These are phyloP conservation scores for Chalara sp. DNA, from an alignment of 2,329 filamentous ascomycete genomes.

Conservation along the genomic window DNA sequence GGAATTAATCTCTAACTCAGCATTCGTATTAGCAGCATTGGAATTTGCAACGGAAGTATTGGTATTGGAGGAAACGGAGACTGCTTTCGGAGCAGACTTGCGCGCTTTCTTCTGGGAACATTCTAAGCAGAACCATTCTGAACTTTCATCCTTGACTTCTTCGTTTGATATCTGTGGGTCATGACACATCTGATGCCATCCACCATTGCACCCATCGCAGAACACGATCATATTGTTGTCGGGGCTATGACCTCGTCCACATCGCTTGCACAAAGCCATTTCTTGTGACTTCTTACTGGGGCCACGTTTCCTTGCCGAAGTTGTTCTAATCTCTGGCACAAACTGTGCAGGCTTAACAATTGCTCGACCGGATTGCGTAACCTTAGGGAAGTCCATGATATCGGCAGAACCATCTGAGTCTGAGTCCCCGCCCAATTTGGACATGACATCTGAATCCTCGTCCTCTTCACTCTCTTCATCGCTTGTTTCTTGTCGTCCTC, in stretches of 20 bases:
- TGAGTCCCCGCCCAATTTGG: conserved; percentile 29
- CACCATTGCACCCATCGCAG: conserved; percentile 73
- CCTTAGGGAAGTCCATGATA: conserved; percentile 49
- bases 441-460: conserved; percentile 24
- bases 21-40: too few species aligned
- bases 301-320: conserved; percentile 31
- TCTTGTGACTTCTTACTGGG: conserved; percentile 51
- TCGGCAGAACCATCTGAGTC: conserved; percentile 31
- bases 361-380: conserved; percentile 70
- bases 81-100: conserved; percentile 26
- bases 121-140: conserved; percentile 64
- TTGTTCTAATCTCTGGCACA: conserved; percentile 47
- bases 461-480: conserved; percentile 21
- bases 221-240: conserved; percentile 76
- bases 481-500: conserved; percentile 19
- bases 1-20: too few species aligned
- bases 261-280: conserved; percentile 62
- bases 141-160: conserved; percentile 57
- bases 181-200: conserved; percentile 80
- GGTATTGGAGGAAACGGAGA: too few species aligned
- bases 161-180: conserved; percentile 66
- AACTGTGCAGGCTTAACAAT: conserved; percentile 60
- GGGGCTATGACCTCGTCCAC: conserved; percentile 65
- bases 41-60: too few species aligned
- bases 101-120: conserved; percentile 47